Base-by-base conservation (phyloP, 1,284 basidiomycete species). In the Moesziomyces globuligerus region DNA sequence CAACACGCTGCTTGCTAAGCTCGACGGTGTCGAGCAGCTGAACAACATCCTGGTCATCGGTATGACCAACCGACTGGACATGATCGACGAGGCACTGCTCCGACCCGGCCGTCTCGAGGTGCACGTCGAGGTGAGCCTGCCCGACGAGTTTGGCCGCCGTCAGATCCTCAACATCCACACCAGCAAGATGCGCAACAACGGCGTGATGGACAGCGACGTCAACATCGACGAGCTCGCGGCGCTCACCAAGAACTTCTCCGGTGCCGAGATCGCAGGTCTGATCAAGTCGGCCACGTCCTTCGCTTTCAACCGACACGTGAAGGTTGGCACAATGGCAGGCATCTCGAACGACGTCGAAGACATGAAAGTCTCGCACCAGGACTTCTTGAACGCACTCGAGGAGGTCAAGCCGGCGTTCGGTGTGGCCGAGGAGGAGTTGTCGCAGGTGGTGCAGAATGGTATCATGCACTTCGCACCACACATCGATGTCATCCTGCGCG, bases 41-140 rank as follows among this genome's bases (percentile, higher is more conserved):
- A 98, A 99, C 86, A 99, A 99, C 83, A 96, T 99, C 62, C 90
- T 99, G 72, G 91, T 99, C 75, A 99, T 99, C 75, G 96, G 96
- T 80, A 98, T 98, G 96, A 99, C 96, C 49, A 98, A 99, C 84
- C 90, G 96, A 67, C 85, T 90, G 50, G 96, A 99, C 86, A 95
- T 98, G 94, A 98, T 99, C 77, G 96, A 99, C 80, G 96, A 98
- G 82, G 96, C 95, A 7, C 87, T 98, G 1, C 87, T 98, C 13
- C 94, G 96, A 79, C 95, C 96, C 1, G 96, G 96, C 56, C 94
- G 96, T 86, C 90, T 99, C 45, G 96, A 99, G 83, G 95, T 98
- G n/a, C 96, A 98, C 84, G 97, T 99, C 89, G 96, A 99, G 84
- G 98, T 99, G 69, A 96, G 93, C 5, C 86, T 98, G 1, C 96